These are phyloP conservation scores for Kwoniella sp. DNA, from an alignment of 768 basidiomycete species.

Conservation along the genomic window DNA sequence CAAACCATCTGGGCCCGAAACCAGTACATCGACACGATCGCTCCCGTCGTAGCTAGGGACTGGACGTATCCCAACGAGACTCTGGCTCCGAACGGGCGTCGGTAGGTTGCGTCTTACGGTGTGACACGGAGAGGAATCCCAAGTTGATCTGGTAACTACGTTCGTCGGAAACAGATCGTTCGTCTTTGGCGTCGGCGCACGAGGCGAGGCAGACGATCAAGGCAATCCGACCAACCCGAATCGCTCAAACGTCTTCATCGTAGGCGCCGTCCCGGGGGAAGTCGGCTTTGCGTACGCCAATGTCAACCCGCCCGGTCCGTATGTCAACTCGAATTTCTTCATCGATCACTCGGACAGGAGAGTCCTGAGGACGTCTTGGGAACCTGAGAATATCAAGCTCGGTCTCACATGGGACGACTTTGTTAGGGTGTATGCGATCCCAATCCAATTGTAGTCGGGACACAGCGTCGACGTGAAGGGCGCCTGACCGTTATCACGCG, in stretches of 20 bases:
- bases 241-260: not conserved
- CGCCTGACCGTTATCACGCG: too few species aligned
- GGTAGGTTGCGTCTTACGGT: not conserved
- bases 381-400: not conserved
- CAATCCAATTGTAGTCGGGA: too few species aligned
- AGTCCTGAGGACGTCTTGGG: not conserved
- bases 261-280: not conserved
- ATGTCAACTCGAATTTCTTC: not conserved
- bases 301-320: not conserved
- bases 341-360: not conserved
- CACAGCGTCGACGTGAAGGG: too few species aligned
- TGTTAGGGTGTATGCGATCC: not conserved
- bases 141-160: not conserved
- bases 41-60: constrained; percentile 4
- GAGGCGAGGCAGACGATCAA: not conserved
- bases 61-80: constrained; percentile 1
- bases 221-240: not conserved
- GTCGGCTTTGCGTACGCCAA: not conserved
- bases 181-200: not conserved
- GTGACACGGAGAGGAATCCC: not conserved
- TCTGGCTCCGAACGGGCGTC: not conserved
- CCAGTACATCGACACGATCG: not conserved
- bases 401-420: not conserved
- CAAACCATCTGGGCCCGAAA: constrained; percentile 8
- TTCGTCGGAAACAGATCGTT: not conserved